Conservation (phyloP, 805 yeast species). For the Spathaspora girioi region DNA sequence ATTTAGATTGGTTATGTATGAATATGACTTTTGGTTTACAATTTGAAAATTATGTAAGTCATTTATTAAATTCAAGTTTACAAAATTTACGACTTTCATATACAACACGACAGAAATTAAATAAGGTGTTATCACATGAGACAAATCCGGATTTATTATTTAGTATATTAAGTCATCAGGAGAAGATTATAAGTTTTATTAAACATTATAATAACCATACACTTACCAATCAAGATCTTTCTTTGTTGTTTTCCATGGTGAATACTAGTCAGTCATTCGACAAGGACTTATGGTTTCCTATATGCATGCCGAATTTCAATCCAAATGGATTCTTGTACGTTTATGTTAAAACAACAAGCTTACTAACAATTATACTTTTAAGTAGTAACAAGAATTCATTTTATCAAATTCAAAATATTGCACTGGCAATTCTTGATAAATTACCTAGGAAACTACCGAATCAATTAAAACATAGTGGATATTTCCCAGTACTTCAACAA, state of each 20-base stretch:
- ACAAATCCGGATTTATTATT: conserved; percentile 52
- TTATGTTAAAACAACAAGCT: conserved; percentile 49
- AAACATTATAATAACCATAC: conserved; percentile 71
- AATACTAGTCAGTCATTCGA: no score
- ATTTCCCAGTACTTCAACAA: conserved; percentile 15
- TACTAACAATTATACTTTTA: conserved; percentile 43
- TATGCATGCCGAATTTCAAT: conserved; percentile 89
- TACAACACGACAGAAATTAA: conserved; percentile 54
- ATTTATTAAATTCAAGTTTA: conserved; percentile 22
- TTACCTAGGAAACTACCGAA: conserved; percentile 17
- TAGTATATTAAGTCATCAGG: conserved; percentile 64
- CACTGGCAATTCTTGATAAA: conserved; percentile 30
- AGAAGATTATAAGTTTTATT: conserved; percentile 63
- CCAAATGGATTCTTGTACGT: conserved; percentile 83
- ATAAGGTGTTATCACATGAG: conserved; percentile 32
- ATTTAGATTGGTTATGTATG: conserved; percentile 56
- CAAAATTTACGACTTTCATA: conserved; percentile 47
- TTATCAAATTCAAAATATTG: conserved; percentile 64
- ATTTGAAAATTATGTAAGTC: conserved; percentile 24
- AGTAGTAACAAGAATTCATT: conserved; percentile 78
- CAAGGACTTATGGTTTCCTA: conserved; percentile 90
- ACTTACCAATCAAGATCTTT: conserved; percentile 77
- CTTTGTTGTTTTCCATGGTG: conserved; percentile 67
- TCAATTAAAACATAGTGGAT: conserved; percentile 18
- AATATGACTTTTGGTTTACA: conserved; percentile 32